These are phyloP conservation scores for Geranomyces variabilis DNA, from an alignment of 192 early-diverging fungal species.

Conservation along the genomic window DNA sequence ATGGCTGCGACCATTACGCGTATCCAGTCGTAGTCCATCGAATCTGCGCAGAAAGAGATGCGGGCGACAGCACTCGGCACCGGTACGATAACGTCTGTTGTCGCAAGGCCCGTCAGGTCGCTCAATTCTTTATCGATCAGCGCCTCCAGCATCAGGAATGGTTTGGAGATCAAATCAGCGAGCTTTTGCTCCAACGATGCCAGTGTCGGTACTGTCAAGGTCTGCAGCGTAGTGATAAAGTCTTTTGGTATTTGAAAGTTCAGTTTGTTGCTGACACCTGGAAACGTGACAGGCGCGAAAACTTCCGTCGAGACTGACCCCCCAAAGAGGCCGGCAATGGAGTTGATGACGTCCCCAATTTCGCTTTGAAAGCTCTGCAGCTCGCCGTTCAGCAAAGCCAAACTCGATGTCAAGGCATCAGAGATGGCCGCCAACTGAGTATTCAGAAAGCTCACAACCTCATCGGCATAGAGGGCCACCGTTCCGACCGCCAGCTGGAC, in stretches of 20 bases:
- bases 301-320: background rate
- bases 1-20: constrained; percentile 20
- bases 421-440: constrained; percentile 20
- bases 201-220: constrained; percentile 20
- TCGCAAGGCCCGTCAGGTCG: constrained; percentile 5
- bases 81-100: background rate
- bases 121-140: constrained; percentile 27
- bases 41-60: constrained; percentile 26
- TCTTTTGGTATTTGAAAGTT: constrained; percentile 27
- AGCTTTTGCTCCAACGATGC: constrained; percentile 7
- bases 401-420: constrained; percentile 12
- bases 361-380: constrained; percentile 1
- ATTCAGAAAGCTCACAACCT: constrained; percentile 29
- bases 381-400: constrained; percentile 22
- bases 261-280: constrained; percentile 15
- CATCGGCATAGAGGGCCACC: constrained; percentile 14
- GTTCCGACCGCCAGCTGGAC: constrained; percentile 26
- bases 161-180: constrained; percentile 18
- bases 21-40: constrained; percentile 27
- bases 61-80: background rate
- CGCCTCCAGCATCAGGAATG: constrained; percentile 23
- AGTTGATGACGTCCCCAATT: constrained; percentile 7
- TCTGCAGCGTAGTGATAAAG: constrained; percentile 24
- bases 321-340: constrained; percentile 26
- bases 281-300: constrained; percentile 26